These are phyloP conservation scores for Dothistroma pini DNA, from an alignment of 2,329 filamentous ascomycete genomes.

Conservation along the genomic window DNA sequence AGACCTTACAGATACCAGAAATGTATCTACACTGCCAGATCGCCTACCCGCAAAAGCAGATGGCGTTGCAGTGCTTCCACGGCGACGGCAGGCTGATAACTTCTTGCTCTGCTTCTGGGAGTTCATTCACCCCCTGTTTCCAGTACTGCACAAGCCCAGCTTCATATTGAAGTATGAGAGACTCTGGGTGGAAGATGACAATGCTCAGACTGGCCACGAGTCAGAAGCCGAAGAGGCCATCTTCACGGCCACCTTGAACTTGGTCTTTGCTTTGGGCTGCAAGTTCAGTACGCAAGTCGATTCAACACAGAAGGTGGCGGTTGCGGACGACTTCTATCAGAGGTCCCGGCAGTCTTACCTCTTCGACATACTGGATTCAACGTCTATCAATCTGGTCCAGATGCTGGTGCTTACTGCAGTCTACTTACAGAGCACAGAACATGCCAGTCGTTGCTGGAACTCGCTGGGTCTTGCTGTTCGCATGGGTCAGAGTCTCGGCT, in stretches of 20 bases:
- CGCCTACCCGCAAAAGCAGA: constrained; percentile 15
- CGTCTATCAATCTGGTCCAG: constrained; percentile 24
- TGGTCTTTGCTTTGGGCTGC: constrained; percentile 28
- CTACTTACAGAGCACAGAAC: constrained; percentile 27
- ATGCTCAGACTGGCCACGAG: constrained; percentile 5
- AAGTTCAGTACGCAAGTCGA: constrained; percentile 26
- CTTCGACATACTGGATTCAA: constrained; percentile 28
- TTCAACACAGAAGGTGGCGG: constrained; percentile 21
- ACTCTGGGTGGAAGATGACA: constrained; percentile 21
- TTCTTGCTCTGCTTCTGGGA: constrained; percentile 29
- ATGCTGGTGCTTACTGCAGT: constrained; percentile 26
- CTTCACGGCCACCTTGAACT: constrained; percentile 26
- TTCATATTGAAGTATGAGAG: constrained; percentile 24
- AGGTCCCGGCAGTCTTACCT: constrained; percentile 26
- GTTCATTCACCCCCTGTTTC: constrained; percentile 29
- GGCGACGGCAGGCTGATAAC: constrained; percentile 26
- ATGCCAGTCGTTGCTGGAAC: constrained; percentile 29
- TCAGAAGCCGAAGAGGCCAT: constrained; percentile 26
- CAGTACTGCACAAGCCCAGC: constrained; percentile 26
- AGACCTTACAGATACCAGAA: constrained; percentile 11
- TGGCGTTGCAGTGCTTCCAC: constrained; percentile 24
- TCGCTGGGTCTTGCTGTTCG: constrained; percentile 47
- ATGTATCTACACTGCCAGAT: constrained; percentile 14
- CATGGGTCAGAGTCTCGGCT: constrained; percentile 64
- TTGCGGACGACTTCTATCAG: constrained; percentile 29